Percentiles rank a stretch among this genome's conserved stretches.
Conservation (phyloP, 2,329 filamentous ascomycete genomes). For the Fusarium kyushuense region DNA sequence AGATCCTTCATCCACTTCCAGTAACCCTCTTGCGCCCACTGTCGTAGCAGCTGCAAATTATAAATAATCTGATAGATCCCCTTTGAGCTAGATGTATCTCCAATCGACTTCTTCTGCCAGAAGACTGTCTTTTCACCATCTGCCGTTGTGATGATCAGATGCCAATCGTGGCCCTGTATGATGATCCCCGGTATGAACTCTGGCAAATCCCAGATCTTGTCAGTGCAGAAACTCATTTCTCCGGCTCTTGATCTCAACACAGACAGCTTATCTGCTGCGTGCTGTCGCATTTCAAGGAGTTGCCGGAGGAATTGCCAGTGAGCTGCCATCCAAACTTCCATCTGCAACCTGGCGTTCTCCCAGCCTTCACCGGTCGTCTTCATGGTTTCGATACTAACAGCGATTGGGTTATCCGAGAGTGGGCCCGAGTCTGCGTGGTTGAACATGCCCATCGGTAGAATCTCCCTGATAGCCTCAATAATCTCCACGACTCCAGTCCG, state of each 20-base stretch:
- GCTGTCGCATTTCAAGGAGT: background rate
- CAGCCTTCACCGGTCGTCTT: slow-evolving; percentile 20
- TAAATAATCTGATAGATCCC: slow-evolving; percentile 12
- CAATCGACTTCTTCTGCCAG: slow-evolving; percentile 16
- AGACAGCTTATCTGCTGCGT: background rate
- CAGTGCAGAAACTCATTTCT: background rate
- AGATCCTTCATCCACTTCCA: slow-evolving; percentile 13
- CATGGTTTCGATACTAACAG: slow-evolving; percentile 14
- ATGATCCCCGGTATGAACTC: slow-evolving; percentile 11
- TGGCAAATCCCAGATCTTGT: slow-evolving; percentile 2
- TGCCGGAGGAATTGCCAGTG: slow-evolving; percentile 23
- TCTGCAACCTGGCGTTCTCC: slow-evolving; percentile 16
- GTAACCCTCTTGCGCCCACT: slow-evolving; percentile 10
- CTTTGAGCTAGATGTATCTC: slow-evolving; percentile 12
- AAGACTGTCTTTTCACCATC: slow-evolving; percentile 14
- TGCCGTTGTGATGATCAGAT: slow-evolving; percentile 5
- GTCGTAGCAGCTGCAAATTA: slow-evolving; percentile 1
- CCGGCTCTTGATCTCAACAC: background rate
- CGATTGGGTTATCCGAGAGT: slow-evolving; percentile 8
- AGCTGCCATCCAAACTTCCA: slow-evolving; percentile 22
- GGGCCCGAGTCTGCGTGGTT: slow-evolving; percentile 7
- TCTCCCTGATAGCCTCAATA: background rate
- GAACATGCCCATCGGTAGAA: slow-evolving; percentile 5
- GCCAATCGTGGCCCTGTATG: slow-evolving; percentile 18
- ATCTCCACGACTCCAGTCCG: background rate